These are phyloP conservation scores for Styphnolobium japonicum DNA, from an alignment of 306 rosid species.

Conservation along the genomic window DNA sequence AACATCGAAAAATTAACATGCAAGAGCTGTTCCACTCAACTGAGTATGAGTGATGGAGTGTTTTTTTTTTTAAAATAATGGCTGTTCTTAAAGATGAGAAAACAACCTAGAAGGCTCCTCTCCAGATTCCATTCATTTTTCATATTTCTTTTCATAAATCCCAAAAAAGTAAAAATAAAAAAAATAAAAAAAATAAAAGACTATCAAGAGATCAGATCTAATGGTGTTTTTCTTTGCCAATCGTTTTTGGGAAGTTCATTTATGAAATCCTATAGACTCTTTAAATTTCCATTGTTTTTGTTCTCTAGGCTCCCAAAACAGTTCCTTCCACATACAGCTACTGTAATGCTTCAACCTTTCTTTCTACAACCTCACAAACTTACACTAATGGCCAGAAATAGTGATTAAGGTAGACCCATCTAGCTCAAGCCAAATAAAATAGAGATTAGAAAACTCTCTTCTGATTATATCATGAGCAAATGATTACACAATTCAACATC, in stretches of 20 bases:
- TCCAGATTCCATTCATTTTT: background rate
- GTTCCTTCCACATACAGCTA: background rate
- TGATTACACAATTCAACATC: background rate
- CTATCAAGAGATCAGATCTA: background rate
- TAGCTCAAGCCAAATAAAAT: background rate
- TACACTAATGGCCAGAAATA: constrained; percentile 1
- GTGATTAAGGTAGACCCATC: background rate
- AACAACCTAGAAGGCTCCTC: background rate
- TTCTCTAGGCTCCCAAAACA: background rate
- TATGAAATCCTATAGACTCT: background rate
- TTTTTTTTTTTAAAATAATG: background rate
- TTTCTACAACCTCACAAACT: background rate
- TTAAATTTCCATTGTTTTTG: background rate
- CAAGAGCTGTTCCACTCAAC: background rate
- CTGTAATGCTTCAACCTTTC: constrained; percentile 12
- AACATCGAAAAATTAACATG: background rate
- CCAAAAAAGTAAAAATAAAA: too few relatives aligned
- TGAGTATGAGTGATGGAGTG: background rate
- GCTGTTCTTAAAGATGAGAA: background rate
- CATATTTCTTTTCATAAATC: background rate
- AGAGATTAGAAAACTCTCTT: background rate
- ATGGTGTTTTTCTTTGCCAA: background rate
- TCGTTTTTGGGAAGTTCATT: background rate
- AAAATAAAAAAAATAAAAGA: background rate
- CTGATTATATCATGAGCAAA: background rate